phyloP scores from a whole-genome alignment of 257 asterid genomes.

The Przewalskia tangutica region DNA sequence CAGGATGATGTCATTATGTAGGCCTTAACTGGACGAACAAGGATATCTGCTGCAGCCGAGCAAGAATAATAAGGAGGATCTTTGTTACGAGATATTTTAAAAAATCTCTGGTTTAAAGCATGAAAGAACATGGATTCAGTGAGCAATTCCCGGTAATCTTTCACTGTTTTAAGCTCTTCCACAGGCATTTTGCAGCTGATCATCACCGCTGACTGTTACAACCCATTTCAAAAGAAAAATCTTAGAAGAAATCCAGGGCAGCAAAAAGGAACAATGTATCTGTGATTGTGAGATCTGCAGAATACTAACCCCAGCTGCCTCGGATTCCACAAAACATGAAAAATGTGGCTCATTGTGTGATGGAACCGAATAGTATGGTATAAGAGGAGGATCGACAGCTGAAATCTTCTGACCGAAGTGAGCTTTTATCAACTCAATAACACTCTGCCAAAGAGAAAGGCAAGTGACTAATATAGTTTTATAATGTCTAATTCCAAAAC shows the following conservation, averaged over 20 bases:
- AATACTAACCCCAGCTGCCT: conserved; percentile 81
- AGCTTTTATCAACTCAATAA: conserved; percentile 70
- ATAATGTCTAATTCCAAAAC: background rate
- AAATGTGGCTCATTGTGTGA: conserved; percentile 75
- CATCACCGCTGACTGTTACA: conserved; percentile 90
- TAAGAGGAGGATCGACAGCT: conserved; percentile 43
- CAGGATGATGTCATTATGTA: conserved; percentile 88
- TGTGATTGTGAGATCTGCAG: conserved; percentile 10
- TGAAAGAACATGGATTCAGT: conserved; percentile 94
- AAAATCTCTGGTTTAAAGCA: conserved; percentile 91
- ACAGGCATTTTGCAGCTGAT: conserved; percentile 81
- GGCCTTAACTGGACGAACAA: conserved; percentile 74
- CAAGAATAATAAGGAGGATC: conserved; percentile 90
- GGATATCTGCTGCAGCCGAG: conserved; percentile 87
- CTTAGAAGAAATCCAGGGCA: background rate
- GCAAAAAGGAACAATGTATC: background rate
- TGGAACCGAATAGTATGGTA: conserved; percentile 69
- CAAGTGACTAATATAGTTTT: background rate
- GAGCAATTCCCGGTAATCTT: conserved; percentile 73
- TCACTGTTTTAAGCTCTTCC: conserved; percentile 66
- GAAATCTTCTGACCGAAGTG: conserved; percentile 66
- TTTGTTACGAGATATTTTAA: conserved; percentile 80
- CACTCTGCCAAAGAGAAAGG: conserved; percentile 45
- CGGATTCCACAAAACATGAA: conserved; percentile 85
- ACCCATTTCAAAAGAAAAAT: conserved; percentile 14